Percentiles rank a stretch among this genome's conserved stretches.
phyloP scores from a whole-genome alignment of 2,329 filamentous ascomycete genomes.

The Dothideomycetidae sp. region DNA sequence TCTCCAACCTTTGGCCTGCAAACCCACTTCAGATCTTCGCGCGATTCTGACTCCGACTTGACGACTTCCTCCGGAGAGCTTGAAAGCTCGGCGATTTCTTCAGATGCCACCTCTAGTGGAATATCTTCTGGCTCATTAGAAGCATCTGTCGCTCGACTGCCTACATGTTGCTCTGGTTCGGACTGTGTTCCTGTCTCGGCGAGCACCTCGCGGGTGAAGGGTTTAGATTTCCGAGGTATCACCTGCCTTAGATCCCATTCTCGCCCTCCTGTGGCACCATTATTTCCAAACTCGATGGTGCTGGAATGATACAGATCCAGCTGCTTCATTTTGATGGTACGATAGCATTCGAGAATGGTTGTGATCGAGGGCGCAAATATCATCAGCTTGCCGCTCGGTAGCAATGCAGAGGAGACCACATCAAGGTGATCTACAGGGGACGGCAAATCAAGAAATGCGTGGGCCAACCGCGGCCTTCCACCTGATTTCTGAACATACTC shows the following conservation, averaged over 20 bases:
- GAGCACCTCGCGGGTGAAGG: too few relatives aligned
- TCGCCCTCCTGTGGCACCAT: conserved; percentile 39
- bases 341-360: conserved; percentile 54
- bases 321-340: conserved; percentile 37
- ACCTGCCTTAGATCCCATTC: conserved; percentile 50
- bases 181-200: too few relatives aligned
- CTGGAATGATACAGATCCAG: conserved; percentile 44
- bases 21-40: conserved; percentile 19
- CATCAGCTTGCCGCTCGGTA: conserved; percentile 48
- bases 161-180: too few relatives aligned
- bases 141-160: too few relatives aligned
- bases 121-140: too few relatives aligned
- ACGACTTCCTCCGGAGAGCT: too few relatives aligned
- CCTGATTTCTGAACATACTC: conserved; percentile 32
- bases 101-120: too few relatives aligned
- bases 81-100: too few relatives aligned
- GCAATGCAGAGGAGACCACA: conserved; percentile 43
- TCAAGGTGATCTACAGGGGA: conserved; percentile 40
- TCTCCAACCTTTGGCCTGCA: conserved; percentile 29
- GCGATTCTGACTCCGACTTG: too few relatives aligned
- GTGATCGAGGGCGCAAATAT: conserved; percentile 68
- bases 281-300: conserved; percentile 42
- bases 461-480: conserved; percentile 46
- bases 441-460: conserved; percentile 62
- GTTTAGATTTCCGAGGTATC: too few relatives aligned